Evolutionary conservation across 2,329 filamentous ascomycete species (phyloP), one percentile per base, ranked within the genome.

Genomic region (Pezicula radicicola): DNA sequence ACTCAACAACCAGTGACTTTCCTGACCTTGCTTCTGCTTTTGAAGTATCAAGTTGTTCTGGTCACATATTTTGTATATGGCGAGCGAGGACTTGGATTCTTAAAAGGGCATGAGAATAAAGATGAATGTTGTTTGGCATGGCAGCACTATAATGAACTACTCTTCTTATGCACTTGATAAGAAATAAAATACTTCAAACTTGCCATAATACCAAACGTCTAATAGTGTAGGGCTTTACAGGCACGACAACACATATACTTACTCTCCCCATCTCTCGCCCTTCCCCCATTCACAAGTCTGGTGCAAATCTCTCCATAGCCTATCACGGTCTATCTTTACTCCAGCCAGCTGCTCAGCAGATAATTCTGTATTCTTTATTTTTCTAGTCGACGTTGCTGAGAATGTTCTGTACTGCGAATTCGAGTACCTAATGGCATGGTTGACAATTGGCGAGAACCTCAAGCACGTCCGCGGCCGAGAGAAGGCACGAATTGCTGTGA

Each of bases 201-300:
- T 25, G 30, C 30, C 30, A 33, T 2, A 30, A 52, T 18, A 37
- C 27, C 6, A 15, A 46, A 33, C 9, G 12, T 41, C 33, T 12
- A 16, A 40, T 35, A 21, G 10, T 18, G 27, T 15, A 18, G 10
- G 9, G 10, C 13, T 9, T 28, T 18, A 9, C 16, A 42, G 50
- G 41, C 44, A 25, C 6, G 25, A 45, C 43, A 9, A n/a, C 28
- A 50, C 33, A 10, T 5, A 6, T 16, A 74, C 81, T 70, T 75
- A 85, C 85, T 78, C 74, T 69, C 85, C 85, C 84, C 85, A 89
- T 69, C 76, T 70, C 56, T 85, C 77, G 0, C 85, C 86, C 42
- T 72, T 76, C 0, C 86, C 86, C 78, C 83, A 89, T 69, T 83
- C 75, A 63, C 81, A 87, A 2, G 83, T 87, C 53, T 81, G 65